Evolutionary conservation across 2,329 filamentous ascomycete species (phyloP), one percentile per base, ranked within the genome.

Genomic region (Phyllosticta paracitricarpa): DNA sequence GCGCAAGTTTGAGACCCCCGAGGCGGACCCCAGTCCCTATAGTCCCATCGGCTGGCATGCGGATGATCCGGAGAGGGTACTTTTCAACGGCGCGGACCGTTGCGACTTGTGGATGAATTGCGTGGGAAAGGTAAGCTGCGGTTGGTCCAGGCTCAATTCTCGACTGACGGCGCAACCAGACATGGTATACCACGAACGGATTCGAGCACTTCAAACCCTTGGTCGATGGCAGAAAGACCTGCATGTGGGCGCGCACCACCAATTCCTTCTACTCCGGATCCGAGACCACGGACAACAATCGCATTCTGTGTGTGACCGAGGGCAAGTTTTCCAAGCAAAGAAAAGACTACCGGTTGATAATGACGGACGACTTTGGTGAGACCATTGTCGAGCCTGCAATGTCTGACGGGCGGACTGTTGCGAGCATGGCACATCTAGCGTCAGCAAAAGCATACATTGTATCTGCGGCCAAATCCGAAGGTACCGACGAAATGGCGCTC

Each of bases 401-500:
- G 68, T 87, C 91, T 65, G 84, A 83, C 28, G 84, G 85, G 63
- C 84, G 88, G 60, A 84, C 88, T 1, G 86, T 96, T 4, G 82
- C 85, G 65, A 93, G 94, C 60, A 83, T 96, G 65, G 84, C 91
- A 65, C 93, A 88, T 71, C 78, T 96, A 65, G 92, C 90, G 3
- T 79, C 86, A 9, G 89, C 96, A 63, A 96, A 96, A 74, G 89
- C 88, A 67, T 96, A 88, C 71, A 77, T 99, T 33, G 83, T 99
- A 51, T 89, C 89, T 17, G 94, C 93, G 40, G 88, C 89, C 3
- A 86, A 87, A 64, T 89, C 91, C 19, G 80, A 84, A 40, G 85
- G 87, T 57, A 96, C 91, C 10, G 87, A 89, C 67, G 95, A 99
- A 75, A 88, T 97, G 82, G 91, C 91, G 3, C 82, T 99, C 60